Base-by-base conservation (phyloP, 1,284 basidiomycete species). In the Phellopilus nigrolimitatus region DNA sequence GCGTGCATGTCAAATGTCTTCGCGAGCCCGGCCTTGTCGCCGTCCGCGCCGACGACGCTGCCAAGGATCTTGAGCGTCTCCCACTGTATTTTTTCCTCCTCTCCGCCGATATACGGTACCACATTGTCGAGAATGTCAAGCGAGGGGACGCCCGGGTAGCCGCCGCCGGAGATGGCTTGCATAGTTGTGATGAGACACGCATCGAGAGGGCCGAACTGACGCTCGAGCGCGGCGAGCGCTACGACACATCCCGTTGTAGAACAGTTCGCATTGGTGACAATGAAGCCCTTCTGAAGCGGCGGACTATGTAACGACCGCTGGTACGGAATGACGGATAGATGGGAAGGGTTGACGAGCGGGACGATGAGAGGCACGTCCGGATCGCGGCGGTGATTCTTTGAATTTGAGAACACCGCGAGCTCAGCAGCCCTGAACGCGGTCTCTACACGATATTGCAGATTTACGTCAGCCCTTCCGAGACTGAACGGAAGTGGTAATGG, bases 71-170 rank as follows among this genome's bases (percentile, higher is more conserved):
- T 99, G 64, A 88, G 79, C 12, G 91, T 88, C 71, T 99, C 95
- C 94, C 93, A 97, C 68, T 99, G 95, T 58, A 99, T 95, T 71
- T 99, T 99, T 69, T 99, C 95, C 66, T 99, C 95, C 66, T 99
- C 95, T 34, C 95, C 92, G 33, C 80, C 71, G 67, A 99, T 99
- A 70, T 90, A 88, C 1, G 95, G 95, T 1, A 99, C 88, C 65
- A 99, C 78, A 71, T 99, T 99, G 73, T 98, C 97, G 59, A 97
- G 65, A 64, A 98, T 93, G 69, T 99, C 97, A 53, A 99, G 77
- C 49, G 80, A 80, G 36, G 92, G 73, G 0, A 98, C 85, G 47
- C 97, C 97, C 1, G 97, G 97, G 72, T 99, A 99, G 24, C 97
- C 97, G 0, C 84, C 93, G 39, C 97, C 97, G 0, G 91, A 95